phyloP scores from a whole-genome alignment of 1,284 basidiomycete genomes.

The Coniophora puteana region DNA sequence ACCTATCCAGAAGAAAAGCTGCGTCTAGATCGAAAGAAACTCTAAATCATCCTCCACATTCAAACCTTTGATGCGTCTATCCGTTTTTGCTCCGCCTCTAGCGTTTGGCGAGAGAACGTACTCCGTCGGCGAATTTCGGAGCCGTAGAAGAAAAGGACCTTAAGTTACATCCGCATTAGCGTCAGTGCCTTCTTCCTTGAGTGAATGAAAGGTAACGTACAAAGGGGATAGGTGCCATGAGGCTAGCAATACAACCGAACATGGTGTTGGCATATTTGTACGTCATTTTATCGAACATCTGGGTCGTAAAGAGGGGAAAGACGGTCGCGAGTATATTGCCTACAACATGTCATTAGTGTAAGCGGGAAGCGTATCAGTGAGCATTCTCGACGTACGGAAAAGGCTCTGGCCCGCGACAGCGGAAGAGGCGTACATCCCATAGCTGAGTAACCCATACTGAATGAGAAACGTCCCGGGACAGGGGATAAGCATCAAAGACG shows the following conservation, averaged over 20 bases:
- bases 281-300: conserved; percentile 55
- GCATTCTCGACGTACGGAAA: conserved; percentile 43
- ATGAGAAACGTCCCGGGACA: conserved; percentile 1
- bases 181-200: conserved; percentile 3
- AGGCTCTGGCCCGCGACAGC: conserved; percentile 75
- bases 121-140: conserved; percentile 57
- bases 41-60: conserved; percentile 1
- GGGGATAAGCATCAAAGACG: conserved; percentile 12
- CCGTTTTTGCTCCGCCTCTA: conserved; percentile 23
- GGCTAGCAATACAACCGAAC: conserved; percentile 53
- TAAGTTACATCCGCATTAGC: conserved; percentile 14
- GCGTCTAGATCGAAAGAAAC: no score
- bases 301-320: conserved; percentile 62
- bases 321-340: conserved; percentile 52
- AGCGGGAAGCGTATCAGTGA: conserved; percentile 11
- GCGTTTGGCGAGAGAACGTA: conserved; percentile 48
- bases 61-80: no score
- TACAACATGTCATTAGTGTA: conserved; percentile 14
- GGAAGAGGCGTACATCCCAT: conserved; percentile 71
- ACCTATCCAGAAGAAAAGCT: no score
- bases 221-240: conserved; percentile 65
- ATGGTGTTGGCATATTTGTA: conserved; percentile 72
- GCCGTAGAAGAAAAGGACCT: conserved; percentile 57
- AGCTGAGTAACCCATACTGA: conserved; percentile 32
- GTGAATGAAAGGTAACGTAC: conserved; percentile 31